These are phyloP conservation scores for Auricularia sp. DNA, from an alignment of 768 basidiomycete species.

Conservation along the genomic window DNA sequence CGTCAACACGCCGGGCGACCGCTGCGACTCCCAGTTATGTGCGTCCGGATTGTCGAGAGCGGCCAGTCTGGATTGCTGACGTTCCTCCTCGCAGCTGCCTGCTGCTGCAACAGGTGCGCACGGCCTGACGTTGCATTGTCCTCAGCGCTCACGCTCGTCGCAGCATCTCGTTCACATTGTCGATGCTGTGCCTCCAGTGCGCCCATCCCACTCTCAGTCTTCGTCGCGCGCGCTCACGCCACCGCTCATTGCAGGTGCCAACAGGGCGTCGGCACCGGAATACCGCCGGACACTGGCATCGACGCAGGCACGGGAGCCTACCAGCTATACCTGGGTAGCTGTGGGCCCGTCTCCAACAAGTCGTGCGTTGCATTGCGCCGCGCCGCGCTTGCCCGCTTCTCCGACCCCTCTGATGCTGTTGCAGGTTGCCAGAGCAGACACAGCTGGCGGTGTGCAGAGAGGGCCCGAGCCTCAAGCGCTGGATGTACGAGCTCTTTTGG, in stretches of 20 bases:
- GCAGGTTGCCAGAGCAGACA: not conserved
- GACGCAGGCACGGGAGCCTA: not conserved
- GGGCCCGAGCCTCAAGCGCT: not conserved
- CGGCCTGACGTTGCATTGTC: not conserved
- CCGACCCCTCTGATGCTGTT: not conserved
- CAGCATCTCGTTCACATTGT: not conserved
- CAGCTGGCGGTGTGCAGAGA: not conserved
- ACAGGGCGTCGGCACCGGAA: not conserved
- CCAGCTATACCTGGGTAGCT: not conserved
- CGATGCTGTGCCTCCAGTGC: slow-evolving; percentile 1
- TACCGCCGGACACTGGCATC: not conserved
- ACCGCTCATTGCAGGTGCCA: not conserved
- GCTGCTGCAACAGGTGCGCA: not conserved
- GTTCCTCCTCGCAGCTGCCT: not conserved
- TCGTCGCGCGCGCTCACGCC: not conserved
- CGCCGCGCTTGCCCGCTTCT: not conserved
- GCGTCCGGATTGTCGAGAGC: not conserved
- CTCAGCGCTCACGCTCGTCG: not conserved
- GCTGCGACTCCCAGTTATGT: not conserved
- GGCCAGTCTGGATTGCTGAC: not conserved
- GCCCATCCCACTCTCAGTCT: not conserved
- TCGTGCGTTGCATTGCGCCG: not conserved
- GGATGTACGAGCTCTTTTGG: not conserved
- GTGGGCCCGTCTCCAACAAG: not conserved
- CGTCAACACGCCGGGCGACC: not conserved